Evolutionary conservation across 139 green algal genomes (phyloP).

Genomic region (Microglena sp.): DNA sequence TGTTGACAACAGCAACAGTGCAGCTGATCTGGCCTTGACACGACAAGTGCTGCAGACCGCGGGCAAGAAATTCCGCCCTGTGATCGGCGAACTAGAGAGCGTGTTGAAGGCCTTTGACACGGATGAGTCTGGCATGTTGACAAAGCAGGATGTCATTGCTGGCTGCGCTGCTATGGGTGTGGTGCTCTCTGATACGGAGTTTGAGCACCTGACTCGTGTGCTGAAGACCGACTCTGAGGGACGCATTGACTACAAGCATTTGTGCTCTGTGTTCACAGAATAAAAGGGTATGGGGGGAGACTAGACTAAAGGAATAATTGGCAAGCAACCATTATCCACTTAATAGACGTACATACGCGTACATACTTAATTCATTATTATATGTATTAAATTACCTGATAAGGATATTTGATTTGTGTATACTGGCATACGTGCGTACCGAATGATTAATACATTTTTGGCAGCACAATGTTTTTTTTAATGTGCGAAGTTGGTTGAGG

Average conservation of each 20-base stretch:
- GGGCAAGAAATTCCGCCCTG: constrained; percentile 26
- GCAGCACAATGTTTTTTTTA: no score
- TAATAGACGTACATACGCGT: no score
- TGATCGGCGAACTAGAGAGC: constrained; percentile 18
- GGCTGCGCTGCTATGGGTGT: constrained; percentile 47
- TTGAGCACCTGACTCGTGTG: constrained; percentile 23
- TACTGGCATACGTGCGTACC: no score
- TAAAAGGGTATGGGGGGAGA: background rate
- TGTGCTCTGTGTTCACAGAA: constrained; percentile 5
- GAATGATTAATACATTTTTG: no score
- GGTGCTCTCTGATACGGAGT: constrained; percentile 42
- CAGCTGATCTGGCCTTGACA: constrained; percentile 7
- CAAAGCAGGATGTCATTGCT: constrained; percentile 27
- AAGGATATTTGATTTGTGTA: no score
- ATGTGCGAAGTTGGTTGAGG: no score
- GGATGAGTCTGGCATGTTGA: constrained; percentile 16
- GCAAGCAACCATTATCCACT: no score
- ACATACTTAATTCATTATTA: no score
- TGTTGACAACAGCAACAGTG: constrained; percentile 24
- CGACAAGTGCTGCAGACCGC: constrained; percentile 18
- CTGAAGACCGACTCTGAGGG: constrained; percentile 21
- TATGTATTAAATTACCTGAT: no score
- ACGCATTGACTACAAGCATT: constrained; percentile 17
- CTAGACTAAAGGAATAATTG: background rate
- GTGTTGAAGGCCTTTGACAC: constrained; percentile 20